Conservation (phyloP, 495 filamentous ascomycete species). For the Lasiosphaeris hirsuta region DNA sequence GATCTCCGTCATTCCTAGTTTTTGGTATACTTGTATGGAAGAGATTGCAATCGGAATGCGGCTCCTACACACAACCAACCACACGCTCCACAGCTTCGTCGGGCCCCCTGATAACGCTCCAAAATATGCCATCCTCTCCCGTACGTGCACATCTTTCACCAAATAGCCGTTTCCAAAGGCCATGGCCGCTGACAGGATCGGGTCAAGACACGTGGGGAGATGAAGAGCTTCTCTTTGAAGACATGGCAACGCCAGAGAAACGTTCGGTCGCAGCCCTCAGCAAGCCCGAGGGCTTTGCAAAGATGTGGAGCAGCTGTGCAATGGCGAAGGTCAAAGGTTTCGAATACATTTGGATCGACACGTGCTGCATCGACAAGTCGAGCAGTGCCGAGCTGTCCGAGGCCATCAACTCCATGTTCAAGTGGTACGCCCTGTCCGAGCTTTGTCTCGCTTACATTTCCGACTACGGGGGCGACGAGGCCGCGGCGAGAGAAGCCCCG, state of each 20-base stretch:
- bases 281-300: conserved; percentile 1
- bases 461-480: not conserved
- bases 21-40: too few species aligned
- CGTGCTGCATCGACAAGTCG: too few species aligned
- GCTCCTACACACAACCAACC: not conserved
- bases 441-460: conserved; percentile 33
- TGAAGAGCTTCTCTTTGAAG: conserved; percentile 33
- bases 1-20: too few species aligned
- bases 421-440: conserved; percentile 31
- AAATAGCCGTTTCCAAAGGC: too few species aligned
- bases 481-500: not conserved
- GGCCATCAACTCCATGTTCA: too few species aligned
- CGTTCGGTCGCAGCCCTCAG: not conserved
- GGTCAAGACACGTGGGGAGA: conserved; percentile 35
- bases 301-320: conserved; percentile 32
- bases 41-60: too few species aligned
- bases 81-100: conserved; percentile 7
- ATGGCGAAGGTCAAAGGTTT: conserved; percentile 17
- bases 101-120: conserved; percentile 14
- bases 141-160: too few species aligned
- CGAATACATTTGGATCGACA: conserved; percentile 41
- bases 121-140: conserved; percentile 38
- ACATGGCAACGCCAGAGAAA: conserved; percentile 14
- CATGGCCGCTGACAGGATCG: too few species aligned
- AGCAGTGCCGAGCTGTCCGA: too few species aligned